These are phyloP conservation scores for Hyparrhenia diplandra DNA, from an alignment of 176 grass and related monocot genomes.

Conservation along the genomic window DNA sequence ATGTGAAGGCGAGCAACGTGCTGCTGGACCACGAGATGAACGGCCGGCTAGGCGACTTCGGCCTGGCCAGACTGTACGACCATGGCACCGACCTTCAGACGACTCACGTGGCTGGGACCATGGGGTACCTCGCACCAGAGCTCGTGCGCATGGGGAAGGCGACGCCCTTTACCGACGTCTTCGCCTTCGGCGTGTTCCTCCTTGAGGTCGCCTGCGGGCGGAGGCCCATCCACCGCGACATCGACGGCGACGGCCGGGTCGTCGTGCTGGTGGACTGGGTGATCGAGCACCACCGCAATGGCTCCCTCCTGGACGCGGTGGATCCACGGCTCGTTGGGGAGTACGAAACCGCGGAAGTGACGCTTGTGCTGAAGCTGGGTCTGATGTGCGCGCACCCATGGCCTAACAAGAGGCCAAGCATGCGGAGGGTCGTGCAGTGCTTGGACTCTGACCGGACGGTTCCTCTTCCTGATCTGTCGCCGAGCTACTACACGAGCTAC, in stretches of 20 bases:
- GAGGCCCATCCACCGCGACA: constrained; percentile 1
- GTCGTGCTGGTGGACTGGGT: too few relatives aligned
- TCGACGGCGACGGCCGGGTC: background rate
- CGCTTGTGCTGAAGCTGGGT: constrained; percentile 31
- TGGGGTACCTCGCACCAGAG: constrained; percentile 58
- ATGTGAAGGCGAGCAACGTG: constrained; percentile 46
- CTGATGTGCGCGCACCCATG: constrained; percentile 25
- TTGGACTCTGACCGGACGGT: background rate
- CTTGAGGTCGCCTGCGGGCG: constrained; percentile 30
- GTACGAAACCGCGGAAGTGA: background rate
- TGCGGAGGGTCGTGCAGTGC: constrained; percentile 36
- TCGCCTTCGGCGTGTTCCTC: constrained; percentile 34
- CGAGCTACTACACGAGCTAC: constrained; percentile 13
- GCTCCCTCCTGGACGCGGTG: too few relatives aligned
- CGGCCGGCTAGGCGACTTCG: constrained; percentile 34
- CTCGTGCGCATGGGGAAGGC: constrained; percentile 38
- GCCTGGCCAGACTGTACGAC: constrained; percentile 32
- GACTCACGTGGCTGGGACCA: constrained; percentile 39
- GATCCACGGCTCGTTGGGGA: background rate
- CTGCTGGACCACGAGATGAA: constrained; percentile 37
- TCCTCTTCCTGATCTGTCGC: background rate
- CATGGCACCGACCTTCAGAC: constrained; percentile 18
- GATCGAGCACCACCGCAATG: too few relatives aligned
- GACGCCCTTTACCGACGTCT: constrained; percentile 17
- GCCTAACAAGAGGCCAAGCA: background rate